Conservation (phyloP, 768 basidiomycete species). For the Rhodotorula taiwanensis region DNA sequence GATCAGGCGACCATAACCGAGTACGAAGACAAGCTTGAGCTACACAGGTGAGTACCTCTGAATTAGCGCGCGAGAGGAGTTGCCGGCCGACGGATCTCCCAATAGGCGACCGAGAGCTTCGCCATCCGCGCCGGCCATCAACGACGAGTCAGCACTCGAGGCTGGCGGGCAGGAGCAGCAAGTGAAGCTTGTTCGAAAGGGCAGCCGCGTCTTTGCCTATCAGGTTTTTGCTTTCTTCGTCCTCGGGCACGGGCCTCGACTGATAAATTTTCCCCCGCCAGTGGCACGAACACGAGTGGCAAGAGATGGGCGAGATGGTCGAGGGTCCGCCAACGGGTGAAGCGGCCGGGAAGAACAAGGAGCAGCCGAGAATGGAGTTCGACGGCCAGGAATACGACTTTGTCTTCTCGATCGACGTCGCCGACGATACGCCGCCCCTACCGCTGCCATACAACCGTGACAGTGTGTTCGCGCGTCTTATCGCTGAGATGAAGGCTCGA, state of each 20-base stretch:
- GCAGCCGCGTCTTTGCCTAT: slow-evolving; percentile 71
- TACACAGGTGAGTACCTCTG: not conserved
- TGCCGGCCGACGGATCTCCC: no score
- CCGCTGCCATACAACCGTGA: slow-evolving; percentile 83
- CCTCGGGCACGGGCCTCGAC: no score
- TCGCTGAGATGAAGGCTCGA: no score
- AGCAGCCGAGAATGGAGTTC: slow-evolving; percentile 71
- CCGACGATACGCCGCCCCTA: slow-evolving; percentile 83
- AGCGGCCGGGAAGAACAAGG: slow-evolving; percentile 22
- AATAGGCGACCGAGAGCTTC: no score
- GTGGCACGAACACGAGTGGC: slow-evolving; percentile 78
- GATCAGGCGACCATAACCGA: slow-evolving; percentile 55
- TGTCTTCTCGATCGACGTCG: slow-evolving; percentile 92
- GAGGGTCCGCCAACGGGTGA: slow-evolving; percentile 52
- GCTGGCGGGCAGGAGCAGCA: slow-evolving; percentile 85
- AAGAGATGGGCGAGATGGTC: slow-evolving; percentile 89
- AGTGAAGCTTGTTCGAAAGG: slow-evolving; percentile 76
- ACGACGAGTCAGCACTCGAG: slow-evolving; percentile 44
- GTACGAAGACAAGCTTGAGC: slow-evolving; percentile 48
- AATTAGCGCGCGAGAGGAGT: no score
- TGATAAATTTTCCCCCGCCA: slow-evolving; percentile 43
- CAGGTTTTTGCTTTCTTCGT: slow-evolving; percentile 54
- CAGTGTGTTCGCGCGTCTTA: not conserved
- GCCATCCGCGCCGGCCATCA: slow-evolving; percentile 67
- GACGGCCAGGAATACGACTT: slow-evolving; percentile 93